These are phyloP conservation scores for Amoebophrya sp. DNA, from an alignment of 169 alveolate species.

Conservation along the genomic window DNA sequence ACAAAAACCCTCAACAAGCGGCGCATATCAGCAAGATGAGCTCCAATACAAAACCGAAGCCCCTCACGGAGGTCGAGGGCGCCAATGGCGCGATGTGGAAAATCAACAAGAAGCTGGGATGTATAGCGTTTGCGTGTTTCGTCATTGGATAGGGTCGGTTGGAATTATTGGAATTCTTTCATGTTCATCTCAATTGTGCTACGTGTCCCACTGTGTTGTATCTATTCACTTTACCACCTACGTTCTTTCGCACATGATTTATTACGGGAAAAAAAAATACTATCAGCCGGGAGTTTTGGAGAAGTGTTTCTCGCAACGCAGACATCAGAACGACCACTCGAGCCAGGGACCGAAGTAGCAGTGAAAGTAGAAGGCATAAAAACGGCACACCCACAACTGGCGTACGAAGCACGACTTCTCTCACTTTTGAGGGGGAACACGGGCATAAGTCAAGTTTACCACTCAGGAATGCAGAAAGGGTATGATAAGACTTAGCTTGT, in stretches of 20 bases:
- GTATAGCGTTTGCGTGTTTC: neutral
- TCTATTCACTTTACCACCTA: neutral
- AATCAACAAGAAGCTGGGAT: neutral
- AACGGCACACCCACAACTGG: constrained; percentile 65
- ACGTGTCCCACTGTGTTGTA: neutral
- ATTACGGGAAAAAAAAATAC: neutral
- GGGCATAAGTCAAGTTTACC: neutral
- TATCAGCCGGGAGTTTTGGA: neutral
- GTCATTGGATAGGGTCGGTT: neutral
- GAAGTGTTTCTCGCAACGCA: neutral
- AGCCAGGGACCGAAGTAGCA: constrained; percentile 51
- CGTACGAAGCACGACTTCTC: constrained; percentile 56
- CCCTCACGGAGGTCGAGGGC: constrained; percentile 1
- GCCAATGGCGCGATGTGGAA: neutral
- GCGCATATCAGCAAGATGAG: neutral
- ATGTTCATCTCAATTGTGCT: neutral
- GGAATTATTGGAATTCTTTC: neutral
- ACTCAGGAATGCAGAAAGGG: constrained; percentile 44
- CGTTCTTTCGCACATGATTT: neutral
- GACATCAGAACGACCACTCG: neutral
- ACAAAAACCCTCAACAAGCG: neutral
- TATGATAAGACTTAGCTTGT: too few species aligned
- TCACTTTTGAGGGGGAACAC: neutral
- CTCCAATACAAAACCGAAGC: neutral
- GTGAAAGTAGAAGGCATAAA: constrained; percentile 51